phyloP scores from a whole-genome alignment of 208 protist genomes.

The Trypanosoma brucei region DNA sequence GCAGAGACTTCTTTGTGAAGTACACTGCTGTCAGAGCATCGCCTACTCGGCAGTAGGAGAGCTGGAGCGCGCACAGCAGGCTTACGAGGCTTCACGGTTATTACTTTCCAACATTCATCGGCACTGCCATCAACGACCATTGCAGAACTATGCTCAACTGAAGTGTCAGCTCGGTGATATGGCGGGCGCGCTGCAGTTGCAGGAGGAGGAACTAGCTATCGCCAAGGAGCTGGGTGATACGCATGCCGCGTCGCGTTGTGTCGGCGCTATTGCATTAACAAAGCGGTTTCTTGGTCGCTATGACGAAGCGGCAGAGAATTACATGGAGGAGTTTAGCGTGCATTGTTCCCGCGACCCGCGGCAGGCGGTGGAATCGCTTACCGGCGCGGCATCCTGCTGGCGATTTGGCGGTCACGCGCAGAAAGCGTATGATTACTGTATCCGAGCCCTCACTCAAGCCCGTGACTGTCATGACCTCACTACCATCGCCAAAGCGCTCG shows the following conservation, averaged over 20 bases:
- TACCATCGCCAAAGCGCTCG: conserved; percentile 40
- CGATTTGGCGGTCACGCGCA: conserved; percentile 28
- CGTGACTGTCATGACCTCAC: conserved; percentile 27
- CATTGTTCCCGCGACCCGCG: conserved; percentile 29
- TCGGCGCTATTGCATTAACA: conserved; percentile 45
- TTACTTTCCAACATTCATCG: conserved; percentile 29
- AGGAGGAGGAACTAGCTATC: conserved; percentile 36
- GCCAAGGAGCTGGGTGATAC: conserved; percentile 37
- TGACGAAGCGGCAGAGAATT: conserved; percentile 31
- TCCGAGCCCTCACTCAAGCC: conserved; percentile 13
- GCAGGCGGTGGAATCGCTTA: conserved; percentile 51
- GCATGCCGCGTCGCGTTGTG: conserved; percentile 25
- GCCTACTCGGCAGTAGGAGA: conserved; percentile 45
- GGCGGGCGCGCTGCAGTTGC: conserved; percentile 31
- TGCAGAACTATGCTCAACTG: conserved; percentile 55
- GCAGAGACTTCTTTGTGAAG: conserved; percentile 40
- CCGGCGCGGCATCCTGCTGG: conserved; percentile 32
- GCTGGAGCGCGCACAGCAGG: conserved; percentile 6
- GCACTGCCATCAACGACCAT: conserved; percentile 30
- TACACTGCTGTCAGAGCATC: conserved; percentile 43
- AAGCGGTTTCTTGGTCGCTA: conserved; percentile 30
- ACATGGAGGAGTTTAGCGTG: conserved; percentile 42
- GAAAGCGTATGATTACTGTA: conserved; percentile 27
- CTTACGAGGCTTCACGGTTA: conserved; percentile 23
- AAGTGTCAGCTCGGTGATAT: conserved; percentile 52